Evolutionary conservation across 1,284 basidiomycete genomes (phyloP), one percentile per base, ranked within the genome.

Genomic region (Irpex rosettiformis): DNA sequence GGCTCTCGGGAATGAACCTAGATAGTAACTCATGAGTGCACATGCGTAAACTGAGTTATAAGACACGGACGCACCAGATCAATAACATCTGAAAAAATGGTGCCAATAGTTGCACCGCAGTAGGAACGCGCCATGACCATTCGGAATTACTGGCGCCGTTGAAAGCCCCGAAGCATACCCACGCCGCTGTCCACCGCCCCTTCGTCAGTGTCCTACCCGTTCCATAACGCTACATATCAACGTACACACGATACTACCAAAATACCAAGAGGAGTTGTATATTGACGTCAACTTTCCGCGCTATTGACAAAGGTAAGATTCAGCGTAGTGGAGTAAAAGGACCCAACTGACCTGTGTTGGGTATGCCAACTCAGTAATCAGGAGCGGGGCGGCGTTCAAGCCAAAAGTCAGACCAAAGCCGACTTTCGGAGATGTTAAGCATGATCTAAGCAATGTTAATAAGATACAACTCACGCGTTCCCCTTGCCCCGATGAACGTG

Each of bases 51-150:
- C 13, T 22, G 7, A 28, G 2, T 13, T 16, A 33, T 8, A 5
- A 25, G 22, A 30, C 8, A 24, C 10, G 22, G 21, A 59, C 71
- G 30, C 62, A 82, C 82, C 82, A 84, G 27, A 84, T 72, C 1
- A 82, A 68, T 22, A 69, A 54, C n/a, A 88, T 73, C 67, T 89
- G 86, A 2, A 87, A 56, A 8, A 87, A 33, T 1, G 88, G 86
- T 1, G 81, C 79, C n/a, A 82, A 60, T 13, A 80, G 85, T 70
- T 93, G 89, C 1, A 91, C 74, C 18, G 90, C 71, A 2, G 82
- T 83, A 1, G 89, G 90, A 47, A 85, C 78, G 47, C 88, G 76
- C 83, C 85, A 88, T 13, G 84, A 84, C 86, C 85, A 88, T 22
- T 71, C 62, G 27, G 78, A 81, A 22, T 69, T 73, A n/a, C 68